Evolutionary conservation across 148 eudicot genomes (phyloP).

Genomic region (Rhododendron molle): DNA sequence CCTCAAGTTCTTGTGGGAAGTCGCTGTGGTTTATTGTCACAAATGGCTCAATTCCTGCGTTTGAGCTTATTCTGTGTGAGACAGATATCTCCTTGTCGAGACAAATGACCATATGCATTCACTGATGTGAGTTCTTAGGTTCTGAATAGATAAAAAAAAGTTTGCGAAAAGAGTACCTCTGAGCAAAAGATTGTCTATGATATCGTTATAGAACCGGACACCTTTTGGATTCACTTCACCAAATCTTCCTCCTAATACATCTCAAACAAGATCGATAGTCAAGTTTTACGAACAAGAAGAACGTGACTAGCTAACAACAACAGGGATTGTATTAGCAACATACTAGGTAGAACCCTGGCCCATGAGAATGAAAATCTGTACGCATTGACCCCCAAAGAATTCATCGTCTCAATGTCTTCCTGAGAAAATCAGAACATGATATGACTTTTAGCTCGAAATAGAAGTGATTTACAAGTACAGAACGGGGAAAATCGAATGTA

Average conservation of each 20-base stretch:
- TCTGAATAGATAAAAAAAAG: not conserved
- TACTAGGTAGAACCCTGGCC: constrained; percentile 76
- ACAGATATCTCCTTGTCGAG: not conserved
- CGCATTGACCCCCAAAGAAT: constrained; percentile 67
- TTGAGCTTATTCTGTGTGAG: not conserved
- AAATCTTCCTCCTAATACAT: constrained; percentile 48
- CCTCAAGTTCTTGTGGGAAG: constrained; percentile 66
- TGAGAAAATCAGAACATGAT: constrained; percentile 16
- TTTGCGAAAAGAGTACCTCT: constrained; percentile 37
- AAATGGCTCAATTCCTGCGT: constrained; percentile 75
- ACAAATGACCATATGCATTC: too few species aligned
- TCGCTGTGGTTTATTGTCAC: constrained; percentile 73
- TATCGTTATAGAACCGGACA: constrained; percentile 54
- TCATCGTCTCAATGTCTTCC: constrained; percentile 70
- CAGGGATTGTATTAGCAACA: not conserved
- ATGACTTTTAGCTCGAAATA: not conserved
- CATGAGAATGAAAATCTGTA: constrained; percentile 87
- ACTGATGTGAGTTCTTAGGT: not conserved
- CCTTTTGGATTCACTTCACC: constrained; percentile 56
- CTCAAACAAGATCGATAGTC: constrained; percentile 8
- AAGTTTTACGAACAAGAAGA: not conserved
- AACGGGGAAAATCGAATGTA: not conserved
- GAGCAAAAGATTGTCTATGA: constrained; percentile 50
- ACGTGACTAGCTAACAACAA: not conserved
- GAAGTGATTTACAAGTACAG: not conserved